Percentiles rank a stretch among this genome's conserved stretches.
These are phyloP conservation scores for Sarocladium strictum DNA, from an alignment of 2,329 filamentous ascomycete species.

Conservation along the genomic window DNA sequence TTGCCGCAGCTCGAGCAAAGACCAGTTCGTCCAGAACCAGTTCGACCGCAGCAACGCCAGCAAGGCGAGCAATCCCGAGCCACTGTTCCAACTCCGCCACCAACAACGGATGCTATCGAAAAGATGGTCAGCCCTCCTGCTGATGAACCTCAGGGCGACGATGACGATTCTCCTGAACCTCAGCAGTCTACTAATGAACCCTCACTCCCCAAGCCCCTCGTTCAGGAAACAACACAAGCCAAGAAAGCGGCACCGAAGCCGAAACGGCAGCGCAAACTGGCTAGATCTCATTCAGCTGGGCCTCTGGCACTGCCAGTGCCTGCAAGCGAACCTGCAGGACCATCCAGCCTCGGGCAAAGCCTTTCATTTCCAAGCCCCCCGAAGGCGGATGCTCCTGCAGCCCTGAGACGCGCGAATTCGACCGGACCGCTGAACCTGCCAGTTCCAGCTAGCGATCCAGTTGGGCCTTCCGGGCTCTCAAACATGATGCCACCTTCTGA, in stretches of 20 bases:
- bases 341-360: constrained; percentile 24
- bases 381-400: neutral
- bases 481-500: constrained; percentile 11
- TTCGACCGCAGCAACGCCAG: neutral
- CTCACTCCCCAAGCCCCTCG: neutral
- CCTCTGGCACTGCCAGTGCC: constrained; percentile 29
- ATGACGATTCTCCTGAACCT: neutral
- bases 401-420: constrained; percentile 30
- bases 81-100: constrained; percentile 29
- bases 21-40: constrained; percentile 17
- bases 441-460: constrained; percentile 43
- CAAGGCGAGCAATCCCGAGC: neutral
- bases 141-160: neutral
- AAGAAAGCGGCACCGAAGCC: constrained; percentile 11
- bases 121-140: constrained; percentile 22
- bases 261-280: constrained; percentile 20
- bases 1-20: constrained; percentile 15
- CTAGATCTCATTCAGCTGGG: constrained; percentile 32
- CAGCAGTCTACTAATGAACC: neutral
- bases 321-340: constrained; percentile 45
- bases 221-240: neutral
- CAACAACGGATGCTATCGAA: constrained; percentile 31
- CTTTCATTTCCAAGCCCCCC: neutral
- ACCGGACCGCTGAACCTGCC: constrained; percentile 26
- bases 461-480: constrained; percentile 21